These are phyloP conservation scores for Tephrocybe sp. DNA, from an alignment of 768 basidiomycete genomes.

Conservation along the genomic window DNA sequence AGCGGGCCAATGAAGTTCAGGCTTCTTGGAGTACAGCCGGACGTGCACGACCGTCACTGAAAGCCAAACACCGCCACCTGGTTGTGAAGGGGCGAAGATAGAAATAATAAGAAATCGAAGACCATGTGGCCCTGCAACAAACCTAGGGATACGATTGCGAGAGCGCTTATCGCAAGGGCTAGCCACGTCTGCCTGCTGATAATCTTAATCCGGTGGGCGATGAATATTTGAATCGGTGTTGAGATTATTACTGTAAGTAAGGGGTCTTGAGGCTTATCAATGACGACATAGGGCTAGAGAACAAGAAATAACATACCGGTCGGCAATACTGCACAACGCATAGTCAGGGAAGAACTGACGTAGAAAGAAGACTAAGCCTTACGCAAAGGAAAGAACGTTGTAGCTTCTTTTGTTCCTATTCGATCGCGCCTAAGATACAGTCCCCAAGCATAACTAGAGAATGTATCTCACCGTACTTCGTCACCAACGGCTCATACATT, in stretches of 20 bases:
- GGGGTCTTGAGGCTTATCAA: conserved; percentile 10
- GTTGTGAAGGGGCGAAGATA: too few relatives aligned
- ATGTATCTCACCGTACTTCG: conserved; percentile 31
- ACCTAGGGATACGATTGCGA: conserved; percentile 37
- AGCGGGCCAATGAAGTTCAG: conserved; percentile 41
- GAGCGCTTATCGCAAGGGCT: conserved; percentile 25
- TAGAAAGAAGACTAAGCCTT: background rate
- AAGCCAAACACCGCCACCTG: conserved; percentile 44
- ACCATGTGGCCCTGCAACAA: background rate
- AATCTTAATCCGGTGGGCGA: conserved; percentile 40
- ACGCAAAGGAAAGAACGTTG: conserved; percentile 33
- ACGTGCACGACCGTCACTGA: conserved; percentile 30
- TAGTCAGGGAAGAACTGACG: background rate
- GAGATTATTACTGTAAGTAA: conserved; percentile 31
- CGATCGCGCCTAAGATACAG: background rate
- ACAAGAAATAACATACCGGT: conserved; percentile 8
- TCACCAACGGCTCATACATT: conserved; percentile 45
- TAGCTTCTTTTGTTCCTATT: conserved; percentile 29
- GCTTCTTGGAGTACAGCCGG: conserved; percentile 36
- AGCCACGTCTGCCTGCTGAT: conserved; percentile 37
- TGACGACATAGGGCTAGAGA: too few relatives aligned
- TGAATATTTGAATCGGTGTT: conserved; percentile 46
- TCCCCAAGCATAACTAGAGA: background rate
- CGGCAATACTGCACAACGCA: conserved; percentile 20
- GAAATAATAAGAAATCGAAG: background rate